Conservation (phyloP, 768 basidiomycete genomes). For the Butyriboletus loyo region DNA sequence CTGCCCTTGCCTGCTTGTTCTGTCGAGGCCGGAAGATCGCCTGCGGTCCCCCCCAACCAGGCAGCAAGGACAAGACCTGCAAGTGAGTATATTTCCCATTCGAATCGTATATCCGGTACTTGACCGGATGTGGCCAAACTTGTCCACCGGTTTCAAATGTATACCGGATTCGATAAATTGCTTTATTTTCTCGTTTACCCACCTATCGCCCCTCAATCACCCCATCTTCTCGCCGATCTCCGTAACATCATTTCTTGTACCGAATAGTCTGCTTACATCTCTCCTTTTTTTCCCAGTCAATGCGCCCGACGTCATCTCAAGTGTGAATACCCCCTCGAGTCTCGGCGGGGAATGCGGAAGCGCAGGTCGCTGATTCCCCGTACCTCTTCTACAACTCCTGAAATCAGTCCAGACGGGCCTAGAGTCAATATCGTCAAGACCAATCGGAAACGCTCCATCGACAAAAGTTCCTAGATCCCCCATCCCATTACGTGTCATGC, state of each 20-base stretch:
- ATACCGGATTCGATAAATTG: constrained; percentile 10
- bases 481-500: constrained; percentile 2
- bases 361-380: constrained; percentile 36
- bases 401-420: constrained; percentile 23
- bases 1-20: constrained; percentile 61
- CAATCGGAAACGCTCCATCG: constrained; percentile 27
- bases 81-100: constrained; percentile 47
- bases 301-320: constrained; percentile 65
- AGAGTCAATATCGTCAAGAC: constrained; percentile 22
- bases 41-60: constrained; percentile 56
- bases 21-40: constrained; percentile 69
- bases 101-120: neutral
- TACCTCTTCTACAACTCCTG: constrained; percentile 24
- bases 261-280: constrained; percentile 22
- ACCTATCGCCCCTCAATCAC: constrained; percentile 22
- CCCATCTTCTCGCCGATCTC: constrained; percentile 27
- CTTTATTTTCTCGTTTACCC: neutral
- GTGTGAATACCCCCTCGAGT: constrained; percentile 71
- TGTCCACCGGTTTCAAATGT: constrained; percentile 11
- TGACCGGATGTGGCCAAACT: constrained; percentile 5
- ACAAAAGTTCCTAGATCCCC: constrained; percentile 24
- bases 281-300: constrained; percentile 47
- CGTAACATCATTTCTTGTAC: constrained; percentile 13
- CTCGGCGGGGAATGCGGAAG: constrained; percentile 63
- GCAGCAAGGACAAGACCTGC: constrained; percentile 57